A percentile compares a stretch with the other conserved stretches of the same genome.
These are phyloP conservation scores for Barbatosphaeria neglecta DNA, from an alignment of 495 filamentous ascomycete genomes.

Conservation along the genomic window DNA sequence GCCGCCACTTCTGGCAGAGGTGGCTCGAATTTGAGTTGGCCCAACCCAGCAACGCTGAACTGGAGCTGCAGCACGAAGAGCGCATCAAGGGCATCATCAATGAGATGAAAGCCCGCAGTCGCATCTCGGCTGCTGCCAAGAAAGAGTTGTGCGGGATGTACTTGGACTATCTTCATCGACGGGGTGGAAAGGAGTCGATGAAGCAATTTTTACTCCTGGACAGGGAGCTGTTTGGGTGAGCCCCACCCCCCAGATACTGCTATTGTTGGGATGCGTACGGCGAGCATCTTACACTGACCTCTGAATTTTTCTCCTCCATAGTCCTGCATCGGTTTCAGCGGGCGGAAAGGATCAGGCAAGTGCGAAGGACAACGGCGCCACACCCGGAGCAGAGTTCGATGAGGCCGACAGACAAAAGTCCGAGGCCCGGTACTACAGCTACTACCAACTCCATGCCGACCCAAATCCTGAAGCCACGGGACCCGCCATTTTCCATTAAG, in stretches of 20 bases:
- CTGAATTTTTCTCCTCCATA: too few species aligned
- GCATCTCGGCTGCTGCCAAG: constrained; percentile 52
- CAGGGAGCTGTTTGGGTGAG: constrained; percentile 73
- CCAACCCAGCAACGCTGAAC: constrained; percentile 60
- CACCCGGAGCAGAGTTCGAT: constrained; percentile 47
- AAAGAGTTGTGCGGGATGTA: constrained; percentile 72
- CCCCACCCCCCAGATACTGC: too few species aligned
- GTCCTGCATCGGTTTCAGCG: constrained; percentile 39
- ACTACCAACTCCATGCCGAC: constrained; percentile 51
- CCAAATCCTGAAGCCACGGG: constrained; percentile 28
- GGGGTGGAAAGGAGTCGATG: constrained; percentile 70
- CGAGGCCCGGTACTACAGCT: constrained; percentile 52
- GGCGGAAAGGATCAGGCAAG: constrained; percentile 32
- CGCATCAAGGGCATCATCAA: constrained; percentile 73
- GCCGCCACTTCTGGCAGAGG: constrained; percentile 81
- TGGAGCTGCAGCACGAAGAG: constrained; percentile 54
- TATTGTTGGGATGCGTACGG: too few species aligned
- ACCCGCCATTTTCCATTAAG: constrained; percentile 27
- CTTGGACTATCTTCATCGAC: constrained; percentile 73
- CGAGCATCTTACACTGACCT: too few species aligned
- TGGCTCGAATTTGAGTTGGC: constrained; percentile 85
- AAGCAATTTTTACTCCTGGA: constrained; percentile 81
- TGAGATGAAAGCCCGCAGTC: constrained; percentile 64
- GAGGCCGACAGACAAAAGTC: constrained; percentile 50
- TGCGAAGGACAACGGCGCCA: constrained; percentile 49